Percentiles rank a stretch among this genome's conserved stretches.
phyloP scores from a whole-genome alignment of 2,329 filamentous ascomycete species.

The Colletotrichum falcatum region DNA sequence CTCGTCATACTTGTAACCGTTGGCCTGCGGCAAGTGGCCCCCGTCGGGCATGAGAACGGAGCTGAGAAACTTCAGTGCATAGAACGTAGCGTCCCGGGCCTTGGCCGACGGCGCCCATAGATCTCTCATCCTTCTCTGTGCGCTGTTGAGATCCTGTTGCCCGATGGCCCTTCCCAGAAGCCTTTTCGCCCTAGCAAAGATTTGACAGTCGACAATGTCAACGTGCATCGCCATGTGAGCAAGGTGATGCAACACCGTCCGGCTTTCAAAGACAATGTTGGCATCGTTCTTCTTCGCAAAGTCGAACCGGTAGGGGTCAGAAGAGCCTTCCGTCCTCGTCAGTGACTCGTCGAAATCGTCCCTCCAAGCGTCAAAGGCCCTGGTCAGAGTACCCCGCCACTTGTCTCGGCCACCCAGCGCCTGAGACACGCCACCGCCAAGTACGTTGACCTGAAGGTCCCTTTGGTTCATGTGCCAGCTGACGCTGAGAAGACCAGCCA shows the following conservation, averaged over 20 bases:
- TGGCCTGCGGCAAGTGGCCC: constrained; percentile 43
- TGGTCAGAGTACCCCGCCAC: constrained; percentile 87
- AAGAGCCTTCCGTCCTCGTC: constrained; percentile 65
- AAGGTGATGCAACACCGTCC: constrained; percentile 90
- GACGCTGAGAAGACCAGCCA: constrained; percentile 92
- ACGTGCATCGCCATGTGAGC: constrained; percentile 99
- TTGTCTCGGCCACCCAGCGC: constrained; percentile 89
- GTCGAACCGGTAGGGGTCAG: constrained; percentile 67
- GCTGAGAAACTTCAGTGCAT: constrained; percentile 88
- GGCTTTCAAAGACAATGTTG: constrained; percentile 81
- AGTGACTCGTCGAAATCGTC: constrained; percentile 88
- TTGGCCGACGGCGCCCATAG: constrained; percentile 89
- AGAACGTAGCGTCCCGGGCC: constrained; percentile 91
- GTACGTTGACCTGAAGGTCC: constrained; percentile 89
- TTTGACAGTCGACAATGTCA: constrained; percentile 96
- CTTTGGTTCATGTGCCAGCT: constrained; percentile 98
- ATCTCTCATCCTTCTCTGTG: constrained; percentile 86
- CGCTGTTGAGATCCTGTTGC: constrained; percentile 81
- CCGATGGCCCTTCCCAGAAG: constrained; percentile 89
- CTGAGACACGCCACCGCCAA: constrained; percentile 78
- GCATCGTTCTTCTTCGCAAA: constrained; percentile 71
- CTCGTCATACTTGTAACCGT: constrained; percentile 56
- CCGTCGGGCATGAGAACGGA: constrained; percentile 80
- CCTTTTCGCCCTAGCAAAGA: constrained; percentile 88
- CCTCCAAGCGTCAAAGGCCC: constrained; percentile 95